These are phyloP conservation scores for Salix koriyanagi DNA, from an alignment of 345 rosid species.

Conservation along the genomic window DNA sequence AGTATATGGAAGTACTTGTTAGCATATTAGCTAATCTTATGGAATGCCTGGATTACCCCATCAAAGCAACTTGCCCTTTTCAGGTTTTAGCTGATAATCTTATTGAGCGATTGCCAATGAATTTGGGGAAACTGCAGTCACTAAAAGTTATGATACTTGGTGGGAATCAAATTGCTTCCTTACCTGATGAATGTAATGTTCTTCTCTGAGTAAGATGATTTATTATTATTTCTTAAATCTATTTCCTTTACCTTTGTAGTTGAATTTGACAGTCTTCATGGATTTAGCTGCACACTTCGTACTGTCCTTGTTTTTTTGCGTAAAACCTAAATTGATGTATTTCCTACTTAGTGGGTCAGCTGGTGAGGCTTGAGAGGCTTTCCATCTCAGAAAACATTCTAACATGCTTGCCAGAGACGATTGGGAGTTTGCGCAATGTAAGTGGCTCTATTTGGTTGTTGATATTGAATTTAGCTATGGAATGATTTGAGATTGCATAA, in stretches of 20 bases:
- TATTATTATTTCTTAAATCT: neutral
- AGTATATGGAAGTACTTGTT: neutral
- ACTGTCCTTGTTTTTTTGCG: neutral
- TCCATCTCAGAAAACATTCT: conserved; percentile 75
- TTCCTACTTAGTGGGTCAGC: conserved; percentile 71
- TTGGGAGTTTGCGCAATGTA: conserved; percentile 94
- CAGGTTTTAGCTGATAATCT: conserved; percentile 72
- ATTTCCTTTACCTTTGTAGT: conserved; percentile 5
- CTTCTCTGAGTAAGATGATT: conserved; percentile 32
- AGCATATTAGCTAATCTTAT: neutral
- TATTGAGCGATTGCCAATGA: conserved; percentile 65
- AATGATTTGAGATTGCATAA: neutral
- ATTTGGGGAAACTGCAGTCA: conserved; percentile 84
- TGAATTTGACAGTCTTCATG: conserved; percentile 14
- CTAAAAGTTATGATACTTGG: conserved; percentile 81
- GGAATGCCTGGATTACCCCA: neutral
- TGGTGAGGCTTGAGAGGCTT: conserved; percentile 78
- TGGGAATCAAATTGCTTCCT: conserved; percentile 63
- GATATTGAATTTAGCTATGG: neutral
- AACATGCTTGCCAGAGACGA: conserved; percentile 71
- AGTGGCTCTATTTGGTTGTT: conserved; percentile 25
- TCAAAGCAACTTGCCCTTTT: conserved; percentile 12
- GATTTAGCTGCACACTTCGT: conserved; percentile 10
- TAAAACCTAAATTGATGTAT: conserved; percentile 8
- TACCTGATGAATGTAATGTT: conserved; percentile 91